A percentile compares a stretch with the other conserved stretches of the same genome.
Evolutionary conservation across 768 basidiomycete species (phyloP).

Genomic region (Russula abietina): DNA sequence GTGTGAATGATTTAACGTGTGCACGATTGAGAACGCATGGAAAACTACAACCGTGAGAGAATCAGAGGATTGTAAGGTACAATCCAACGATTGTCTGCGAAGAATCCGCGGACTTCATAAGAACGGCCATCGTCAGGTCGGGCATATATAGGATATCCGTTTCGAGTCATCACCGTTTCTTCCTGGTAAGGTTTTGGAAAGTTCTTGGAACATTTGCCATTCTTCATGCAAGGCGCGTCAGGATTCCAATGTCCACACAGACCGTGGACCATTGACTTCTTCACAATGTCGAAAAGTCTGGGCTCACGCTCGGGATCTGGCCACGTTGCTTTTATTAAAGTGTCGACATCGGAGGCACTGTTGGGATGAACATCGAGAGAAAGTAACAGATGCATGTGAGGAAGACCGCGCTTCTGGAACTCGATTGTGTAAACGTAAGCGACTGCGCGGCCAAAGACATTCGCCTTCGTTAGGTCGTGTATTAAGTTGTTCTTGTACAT

Average conservation of each 20-base stretch:
- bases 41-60: too few species aligned
- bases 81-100: not conserved
- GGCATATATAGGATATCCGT: not conserved
- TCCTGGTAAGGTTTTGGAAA: not conserved
- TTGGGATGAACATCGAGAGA: too few species aligned
- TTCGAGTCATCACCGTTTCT: accelerated
- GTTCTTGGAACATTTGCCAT: not conserved
- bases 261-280: not conserved
- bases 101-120: not conserved
- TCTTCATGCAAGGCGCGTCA: not conserved
- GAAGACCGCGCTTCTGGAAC: too few species aligned
- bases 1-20: too few species aligned
- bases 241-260: not conserved
- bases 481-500: too few species aligned
- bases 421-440: too few species aligned
- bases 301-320: not conserved
- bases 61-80: not conserved
- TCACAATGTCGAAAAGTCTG: not conserved
- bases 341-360: not conserved
- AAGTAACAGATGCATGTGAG: too few species aligned
- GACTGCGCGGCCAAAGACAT: too few species aligned
- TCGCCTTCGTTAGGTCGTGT: too few species aligned
- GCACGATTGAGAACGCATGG: too few species aligned
- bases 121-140: not conserved
- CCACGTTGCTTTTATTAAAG: accelerated